Evolutionary conservation across 768 basidiomycete species (phyloP).

Genomic region (Dioszegia crocea): DNA sequence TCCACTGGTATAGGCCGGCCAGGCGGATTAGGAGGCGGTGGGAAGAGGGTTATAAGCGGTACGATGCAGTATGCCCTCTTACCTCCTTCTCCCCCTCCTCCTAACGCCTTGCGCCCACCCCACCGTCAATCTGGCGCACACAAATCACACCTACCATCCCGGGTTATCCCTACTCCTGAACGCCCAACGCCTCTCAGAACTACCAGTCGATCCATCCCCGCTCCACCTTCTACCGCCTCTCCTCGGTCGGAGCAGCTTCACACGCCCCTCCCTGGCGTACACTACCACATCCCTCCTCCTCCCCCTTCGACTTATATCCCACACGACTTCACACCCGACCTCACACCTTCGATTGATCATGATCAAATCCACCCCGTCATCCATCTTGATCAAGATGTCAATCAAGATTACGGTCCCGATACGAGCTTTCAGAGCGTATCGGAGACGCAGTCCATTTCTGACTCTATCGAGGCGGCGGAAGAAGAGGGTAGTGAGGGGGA

Average conservation of each 20-base stretch:
- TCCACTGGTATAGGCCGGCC: too few relatives aligned
- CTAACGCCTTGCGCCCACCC: not conserved
- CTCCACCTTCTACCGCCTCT: slow-evolving; percentile 1
- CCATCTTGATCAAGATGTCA: not conserved
- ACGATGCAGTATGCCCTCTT: slow-evolving; percentile 10
- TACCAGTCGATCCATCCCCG: not conserved
- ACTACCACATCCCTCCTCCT: not conserved
- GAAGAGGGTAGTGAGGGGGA: not conserved
- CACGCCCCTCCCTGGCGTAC: not conserved
- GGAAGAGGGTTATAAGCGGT: not conserved
- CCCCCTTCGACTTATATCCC: not conserved
- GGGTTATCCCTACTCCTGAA: too few relatives aligned
- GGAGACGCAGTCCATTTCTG: not conserved
- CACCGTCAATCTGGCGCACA: too few relatives aligned
- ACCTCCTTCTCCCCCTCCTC: not conserved
- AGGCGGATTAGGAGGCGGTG: not conserved
- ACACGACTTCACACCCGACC: not conserved
- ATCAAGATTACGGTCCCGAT: not conserved
- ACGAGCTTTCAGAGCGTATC: slow-evolving; percentile 5
- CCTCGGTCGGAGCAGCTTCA: not conserved
- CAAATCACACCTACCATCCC: too few relatives aligned
- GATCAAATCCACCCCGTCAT: not conserved
- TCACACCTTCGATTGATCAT: too few relatives aligned
- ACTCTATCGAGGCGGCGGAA: not conserved
- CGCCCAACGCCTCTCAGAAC: too few relatives aligned